Percentiles rank a stretch among this genome's conserved stretches.
These are phyloP conservation scores for Pseudogymnoascus sp. DNA, from an alignment of 2,329 filamentous ascomycete species.

Conservation along the genomic window DNA sequence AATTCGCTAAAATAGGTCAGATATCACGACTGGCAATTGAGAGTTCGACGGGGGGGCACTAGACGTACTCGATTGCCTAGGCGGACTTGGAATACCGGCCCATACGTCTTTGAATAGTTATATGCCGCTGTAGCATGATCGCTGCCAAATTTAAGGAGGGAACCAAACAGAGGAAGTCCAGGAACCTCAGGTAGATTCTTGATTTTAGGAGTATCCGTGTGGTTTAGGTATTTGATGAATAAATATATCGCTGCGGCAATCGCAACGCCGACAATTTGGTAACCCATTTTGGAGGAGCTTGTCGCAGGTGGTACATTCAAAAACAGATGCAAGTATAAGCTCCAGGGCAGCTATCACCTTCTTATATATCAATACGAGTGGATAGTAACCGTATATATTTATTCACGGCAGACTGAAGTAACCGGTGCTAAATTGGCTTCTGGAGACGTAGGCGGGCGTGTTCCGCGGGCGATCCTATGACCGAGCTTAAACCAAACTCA, in stretches of 20 bases:
- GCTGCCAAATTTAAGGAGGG: slow-evolving; percentile 50
- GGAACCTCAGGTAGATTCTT: slow-evolving; percentile 54
- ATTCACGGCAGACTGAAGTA: neutral
- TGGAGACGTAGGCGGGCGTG: neutral
- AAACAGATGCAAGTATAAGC: neutral
- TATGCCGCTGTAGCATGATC: slow-evolving; percentile 46
- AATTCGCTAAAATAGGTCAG: slow-evolving; percentile 42
- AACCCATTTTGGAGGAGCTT: slow-evolving; percentile 6
- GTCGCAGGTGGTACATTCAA: neutral
- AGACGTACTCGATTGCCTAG: slow-evolving; percentile 55
- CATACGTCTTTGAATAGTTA: slow-evolving; percentile 51
- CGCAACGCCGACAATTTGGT: slow-evolving; percentile 18
- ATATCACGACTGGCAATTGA: neutral
- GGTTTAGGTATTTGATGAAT: slow-evolving; percentile 28
- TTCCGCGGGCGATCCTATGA: neutral
- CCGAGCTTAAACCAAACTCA: neutral
- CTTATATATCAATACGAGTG: slow-evolving; percentile 2
- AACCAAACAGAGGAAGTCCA: slow-evolving; percentile 54
- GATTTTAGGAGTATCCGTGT: slow-evolving; percentile 50
- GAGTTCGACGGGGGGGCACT: neutral
- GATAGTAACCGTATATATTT: neutral
- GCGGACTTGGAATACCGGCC: slow-evolving; percentile 56
- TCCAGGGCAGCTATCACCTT: neutral
- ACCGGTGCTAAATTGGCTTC: neutral
- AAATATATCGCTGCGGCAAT: slow-evolving; percentile 22